A percentile compares a stretch with the other conserved stretches of the same genome.
phyloP scores from a whole-genome alignment of 2,329 filamentous ascomycete species.

The Westerdykella ornata region DNA sequence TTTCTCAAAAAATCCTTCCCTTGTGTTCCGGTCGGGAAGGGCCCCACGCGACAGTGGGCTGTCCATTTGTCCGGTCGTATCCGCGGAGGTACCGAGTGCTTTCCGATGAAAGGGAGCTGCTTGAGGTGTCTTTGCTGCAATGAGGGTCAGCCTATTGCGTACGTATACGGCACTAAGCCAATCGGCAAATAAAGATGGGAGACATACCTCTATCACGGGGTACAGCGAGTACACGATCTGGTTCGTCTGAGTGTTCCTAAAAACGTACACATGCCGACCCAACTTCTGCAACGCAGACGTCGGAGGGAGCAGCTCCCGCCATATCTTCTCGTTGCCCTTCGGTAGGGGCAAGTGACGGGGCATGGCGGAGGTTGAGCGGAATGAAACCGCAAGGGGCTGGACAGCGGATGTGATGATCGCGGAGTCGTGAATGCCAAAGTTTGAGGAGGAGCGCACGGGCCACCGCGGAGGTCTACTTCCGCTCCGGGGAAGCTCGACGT shows the following conservation, averaged over 20 bases:
- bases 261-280: slow-evolving; percentile 57
- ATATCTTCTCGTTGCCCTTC: slow-evolving; percentile 14
- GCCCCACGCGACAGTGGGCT: slow-evolving; percentile 50
- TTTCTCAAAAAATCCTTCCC: slow-evolving; percentile 53
- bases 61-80: slow-evolving; percentile 59
- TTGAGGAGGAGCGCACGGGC: neutral
- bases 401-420: slow-evolving; percentile 6
- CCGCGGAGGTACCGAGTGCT: slow-evolving; percentile 53
- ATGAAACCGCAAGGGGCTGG: neutral
- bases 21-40: slow-evolving; percentile 45
- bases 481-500: too few species aligned
- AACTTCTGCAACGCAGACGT: slow-evolving; percentile 25
- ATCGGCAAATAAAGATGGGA: neutral
- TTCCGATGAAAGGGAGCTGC: slow-evolving; percentile 57
- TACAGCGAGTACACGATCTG: slow-evolving; percentile 59
- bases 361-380: slow-evolving; percentile 15
- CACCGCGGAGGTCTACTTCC: neutral
- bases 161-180: neutral
- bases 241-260: slow-evolving; percentile 55
- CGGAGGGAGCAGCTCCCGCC: neutral
- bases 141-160: neutral
- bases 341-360: slow-evolving; percentile 26
- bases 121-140: slow-evolving; percentile 47
- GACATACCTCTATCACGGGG: slow-evolving; percentile 49
- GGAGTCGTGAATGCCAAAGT: neutral